Base-by-base conservation (phyloP, 805 yeast species). In the Dipodascus geniculatus region DNA sequence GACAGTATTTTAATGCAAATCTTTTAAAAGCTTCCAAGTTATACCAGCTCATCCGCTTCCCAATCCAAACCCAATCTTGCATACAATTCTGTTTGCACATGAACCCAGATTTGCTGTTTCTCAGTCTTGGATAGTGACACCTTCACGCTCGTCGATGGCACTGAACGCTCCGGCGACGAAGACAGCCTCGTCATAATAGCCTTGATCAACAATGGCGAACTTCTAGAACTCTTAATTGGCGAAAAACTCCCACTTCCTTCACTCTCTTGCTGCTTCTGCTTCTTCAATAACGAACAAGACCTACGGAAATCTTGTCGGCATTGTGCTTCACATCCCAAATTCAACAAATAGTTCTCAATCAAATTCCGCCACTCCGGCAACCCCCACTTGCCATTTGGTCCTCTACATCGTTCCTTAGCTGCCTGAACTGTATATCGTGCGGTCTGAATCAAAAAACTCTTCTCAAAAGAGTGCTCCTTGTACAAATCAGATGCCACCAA, bases 291-390 rank as follows among this genome's bases (percentile, higher is more conserved):
- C 28, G 51, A 51, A 57, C 85, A 76, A 48, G 71, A 70, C 51
- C 69, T 69, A 60, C 79, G 79, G 63, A 80, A 85, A 61, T 85
- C 88, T 35, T 71, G 69, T 20, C 87, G 74, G 60, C 88, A 82
- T 63, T 85, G 88, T 16, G 82, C 80, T 60, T 83, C 88, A 50
- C 83, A 83, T 2, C 80, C 86, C 28, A 83, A 69, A 61, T 80
- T 81, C 38, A 83, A 65, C 38, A 82, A 60, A 61, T 78, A 85
- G 66, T 83, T 84, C 58, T 85, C 91, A 55, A 85, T 81, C 23
- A 85, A 76, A 61, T 83, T 81, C 59, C 90, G 71, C 87, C 89
- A 83, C 64, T 84, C 86, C 23, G 79, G 77, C 57, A 76, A 73
- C 3, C 77, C 68, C n/a, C 78, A 62, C 49, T 61, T 6, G 17